Conservation (phyloP, 2,329 filamentous ascomycete genomes). For the Epichloe bromicola region DNA sequence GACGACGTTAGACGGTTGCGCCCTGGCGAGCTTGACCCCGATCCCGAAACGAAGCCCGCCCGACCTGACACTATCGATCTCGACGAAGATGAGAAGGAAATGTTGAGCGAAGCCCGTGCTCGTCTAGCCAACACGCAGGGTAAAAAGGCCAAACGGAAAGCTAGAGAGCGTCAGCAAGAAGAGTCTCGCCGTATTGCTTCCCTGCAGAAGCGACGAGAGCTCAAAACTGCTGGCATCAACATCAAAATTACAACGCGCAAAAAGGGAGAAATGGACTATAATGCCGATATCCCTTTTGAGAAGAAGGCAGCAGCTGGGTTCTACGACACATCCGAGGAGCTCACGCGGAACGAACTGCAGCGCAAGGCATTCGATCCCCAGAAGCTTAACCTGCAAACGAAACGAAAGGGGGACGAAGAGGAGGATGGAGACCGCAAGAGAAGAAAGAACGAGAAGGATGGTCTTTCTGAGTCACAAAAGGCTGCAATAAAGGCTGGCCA, state of each 20-base stretch:
- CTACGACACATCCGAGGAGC: constrained; percentile 82
- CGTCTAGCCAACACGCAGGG: constrained; percentile 95
- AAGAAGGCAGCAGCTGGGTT: constrained; percentile 82
- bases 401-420: constrained; percentile 90
- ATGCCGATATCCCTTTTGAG: constrained; percentile 96
- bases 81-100: constrained; percentile 98
- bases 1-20: constrained; percentile 82
- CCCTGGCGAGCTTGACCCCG: constrained; percentile 91
- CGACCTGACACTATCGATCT: constrained; percentile 94
- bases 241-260: constrained; percentile 88
- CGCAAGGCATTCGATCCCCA: constrained; percentile 79
- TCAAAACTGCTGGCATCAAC: constrained; percentile 97
- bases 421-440: constrained; percentile 71
- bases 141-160: constrained; percentile 98
- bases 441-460: constrained; percentile 77
- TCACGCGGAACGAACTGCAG: constrained; percentile 67
- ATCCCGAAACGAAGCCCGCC: constrained; percentile 91
- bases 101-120: constrained; percentile 93
- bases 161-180: constrained; percentile 86
- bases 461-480: constrained; percentile 60
- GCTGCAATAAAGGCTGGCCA: constrained; percentile 89
- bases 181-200: constrained; percentile 83
- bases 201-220: constrained; percentile 91
- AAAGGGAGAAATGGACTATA: constrained; percentile 98
- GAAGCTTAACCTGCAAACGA: constrained; percentile 80